Percentiles rank a stretch among this genome's conserved stretches.
Evolutionary conservation across 202 grass and related monocot genomes (phyloP).

Genomic region (Bolboschoenoplectus hybrid): DNA sequence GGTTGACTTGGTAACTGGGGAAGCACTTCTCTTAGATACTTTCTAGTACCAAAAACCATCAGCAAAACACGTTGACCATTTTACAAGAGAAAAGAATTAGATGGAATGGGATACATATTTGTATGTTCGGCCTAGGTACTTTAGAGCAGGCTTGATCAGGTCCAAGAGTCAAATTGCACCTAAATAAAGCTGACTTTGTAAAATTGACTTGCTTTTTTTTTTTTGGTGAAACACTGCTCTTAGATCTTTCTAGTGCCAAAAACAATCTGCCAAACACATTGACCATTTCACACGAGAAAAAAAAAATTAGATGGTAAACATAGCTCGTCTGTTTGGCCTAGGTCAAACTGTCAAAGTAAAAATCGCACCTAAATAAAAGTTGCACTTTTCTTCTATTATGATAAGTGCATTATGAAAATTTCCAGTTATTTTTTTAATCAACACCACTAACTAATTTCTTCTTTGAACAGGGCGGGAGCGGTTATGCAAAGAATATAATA

Average conservation of each 20-base stretch:
- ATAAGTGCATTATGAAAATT: constrained; percentile 5
- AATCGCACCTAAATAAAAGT: neutral
- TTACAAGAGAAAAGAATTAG: neutral
- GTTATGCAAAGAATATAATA: constrained; percentile 61
- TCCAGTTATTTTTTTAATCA: neutral
- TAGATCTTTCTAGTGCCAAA: neutral
- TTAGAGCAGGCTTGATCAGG: neutral
- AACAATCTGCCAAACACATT: neutral
- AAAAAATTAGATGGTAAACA: neutral
- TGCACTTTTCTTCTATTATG: neutral
- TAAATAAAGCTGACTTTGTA: neutral
- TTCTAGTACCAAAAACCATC: neutral
- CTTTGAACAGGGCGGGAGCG: constrained; percentile 55
- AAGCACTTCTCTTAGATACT: neutral
- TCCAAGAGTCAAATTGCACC: neutral
- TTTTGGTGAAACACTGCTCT: neutral
- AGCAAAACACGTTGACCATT: neutral
- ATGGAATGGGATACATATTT: neutral
- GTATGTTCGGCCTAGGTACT: constrained; percentile 5
- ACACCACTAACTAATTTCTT: constrained; percentile 12
- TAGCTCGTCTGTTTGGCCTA: neutral
- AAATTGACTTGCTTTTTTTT: neutral
- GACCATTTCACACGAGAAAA: neutral
- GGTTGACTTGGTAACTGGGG: neutral
- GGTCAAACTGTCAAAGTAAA: neutral